Conservation (phyloP, 2,329 filamentous ascomycete species). For the Pseudopithomyces maydicus region DNA sequence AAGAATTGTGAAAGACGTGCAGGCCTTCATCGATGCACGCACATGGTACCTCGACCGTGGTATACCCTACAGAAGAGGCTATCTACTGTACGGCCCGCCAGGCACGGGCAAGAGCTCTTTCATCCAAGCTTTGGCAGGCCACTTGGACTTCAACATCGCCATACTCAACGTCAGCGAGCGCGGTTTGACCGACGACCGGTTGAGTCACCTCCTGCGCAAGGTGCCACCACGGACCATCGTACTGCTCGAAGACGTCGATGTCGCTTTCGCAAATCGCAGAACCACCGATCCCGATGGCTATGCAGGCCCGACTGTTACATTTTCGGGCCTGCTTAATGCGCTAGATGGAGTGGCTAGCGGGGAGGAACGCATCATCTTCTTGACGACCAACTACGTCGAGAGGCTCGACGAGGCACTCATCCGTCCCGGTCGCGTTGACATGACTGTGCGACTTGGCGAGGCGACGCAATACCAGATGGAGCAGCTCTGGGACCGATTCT, state of each 20-base stretch:
- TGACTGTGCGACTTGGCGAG: conserved; percentile 88
- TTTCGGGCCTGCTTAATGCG: conserved; percentile 78
- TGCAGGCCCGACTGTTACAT: conserved; percentile 85
- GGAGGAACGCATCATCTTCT: conserved; percentile 90
- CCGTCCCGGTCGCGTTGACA: conserved; percentile 88
- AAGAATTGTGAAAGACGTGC: conserved; percentile 76
- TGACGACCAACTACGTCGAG: conserved; percentile 94
- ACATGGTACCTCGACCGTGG: conserved; percentile 95
- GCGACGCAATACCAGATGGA: conserved; percentile 83
- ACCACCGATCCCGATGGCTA: conserved; percentile 83
- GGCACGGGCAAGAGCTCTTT: conserved; percentile 95
- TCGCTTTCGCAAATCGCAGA: conserved; percentile 82
- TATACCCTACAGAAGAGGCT: conserved; percentile 88
- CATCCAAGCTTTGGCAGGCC: conserved; percentile 92
- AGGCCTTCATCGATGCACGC: conserved; percentile 77
- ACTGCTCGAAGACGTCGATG: conserved; percentile 87
- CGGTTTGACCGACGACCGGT: conserved; percentile 85
- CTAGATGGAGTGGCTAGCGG: conserved; percentile 89
- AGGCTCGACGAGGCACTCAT: conserved; percentile 87
- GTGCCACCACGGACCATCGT: conserved; percentile 82
- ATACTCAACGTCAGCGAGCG: conserved; percentile 90
- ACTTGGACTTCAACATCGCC: conserved; percentile 88
- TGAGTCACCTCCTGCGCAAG: conserved; percentile 85
- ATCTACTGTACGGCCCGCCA: conserved; percentile 85
- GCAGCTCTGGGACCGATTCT: conserved; percentile 94